Evolutionary conservation across 441 rosid species (phyloP), one percentile per base, ranked within the genome.

Genomic region (Erodium trifolium): DNA sequence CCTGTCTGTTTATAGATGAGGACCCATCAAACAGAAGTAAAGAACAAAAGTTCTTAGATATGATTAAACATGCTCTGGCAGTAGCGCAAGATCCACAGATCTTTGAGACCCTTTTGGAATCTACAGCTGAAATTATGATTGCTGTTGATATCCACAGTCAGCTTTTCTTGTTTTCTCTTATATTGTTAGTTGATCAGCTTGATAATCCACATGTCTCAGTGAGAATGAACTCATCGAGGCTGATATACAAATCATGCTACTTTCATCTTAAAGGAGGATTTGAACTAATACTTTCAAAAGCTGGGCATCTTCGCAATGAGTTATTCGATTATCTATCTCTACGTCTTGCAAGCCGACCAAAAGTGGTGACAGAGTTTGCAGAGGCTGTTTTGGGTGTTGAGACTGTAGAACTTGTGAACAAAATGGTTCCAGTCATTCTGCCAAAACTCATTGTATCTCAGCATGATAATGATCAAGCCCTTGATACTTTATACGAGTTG

Each of bases 371-470:
- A 80, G 99, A 92, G 88, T 83, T 95, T 81, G 92, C 97, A 16
- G 99, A 95, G 85, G 95, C 92, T 65, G 91, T 88, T 78, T 78
- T 84, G 71, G 96, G 95, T 55, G 78, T 89, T 75, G 90, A 86
- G 76, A 85, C 77, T 65, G 83, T 85, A 77, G 87, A 95, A 68
- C 87, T 95, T 67, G 84, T 87, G 70, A 80, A 76, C 80, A 89
- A 82, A 82, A 90, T 92, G 93, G 80, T 95, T 72, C 99, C 96
- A 14, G 78, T 82, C 73, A 90, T 89, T 78, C 93, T 95, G 79
- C 99, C 98, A 71, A 91, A 90, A 85, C 97, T 95, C 37, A 88
- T 95, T 76, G 93, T 92, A 71, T 86, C 88, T 74, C 83, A 85
- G 83, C 83, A 79, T 82, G 86, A 86, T 65, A 84, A 89, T 80